phyloP scores from a whole-genome alignment of 257 asterid species.

The Plectranthus barbatus region DNA sequence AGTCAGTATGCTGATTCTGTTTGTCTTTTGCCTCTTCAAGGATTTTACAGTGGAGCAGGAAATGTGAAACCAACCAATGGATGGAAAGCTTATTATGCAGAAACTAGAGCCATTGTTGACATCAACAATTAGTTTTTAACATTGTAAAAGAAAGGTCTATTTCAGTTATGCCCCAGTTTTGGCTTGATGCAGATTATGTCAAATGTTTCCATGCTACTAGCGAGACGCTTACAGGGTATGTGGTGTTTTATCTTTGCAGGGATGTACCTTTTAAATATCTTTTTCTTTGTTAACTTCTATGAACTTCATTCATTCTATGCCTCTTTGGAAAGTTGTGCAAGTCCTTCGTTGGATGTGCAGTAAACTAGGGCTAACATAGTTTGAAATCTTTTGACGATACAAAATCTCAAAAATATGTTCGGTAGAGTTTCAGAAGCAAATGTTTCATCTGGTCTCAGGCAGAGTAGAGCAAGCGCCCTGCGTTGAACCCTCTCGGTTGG shows the following conservation, averaged over 20 bases:
- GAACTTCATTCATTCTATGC: no score
- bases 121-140: slow-evolving; percentile 49
- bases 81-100: slow-evolving; percentile 94
- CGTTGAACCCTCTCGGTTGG: no score
- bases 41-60: slow-evolving; percentile 85
- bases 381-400: no score
- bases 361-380: no score
- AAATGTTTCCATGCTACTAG: slow-evolving; percentile 79
- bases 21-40: slow-evolving; percentile 24
- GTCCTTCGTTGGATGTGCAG: no score
- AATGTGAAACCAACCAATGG: slow-evolving; percentile 61
- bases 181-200: slow-evolving; percentile 89
- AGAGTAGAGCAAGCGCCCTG: no score
- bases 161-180: slow-evolving; percentile 64
- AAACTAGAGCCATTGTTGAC: slow-evolving; percentile 67
- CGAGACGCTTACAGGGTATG: slow-evolving; percentile 74
- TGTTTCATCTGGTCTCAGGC: no score
- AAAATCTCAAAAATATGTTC: no score
- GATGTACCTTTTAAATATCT: no score
- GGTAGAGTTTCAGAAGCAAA: no score
- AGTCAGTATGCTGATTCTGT: slow-evolving; percentile 8
- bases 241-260: background rate
- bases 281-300: no score
- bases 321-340: no score
- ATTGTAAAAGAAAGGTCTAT: slow-evolving; percentile 57